Evolutionary conservation across 352 stramenopile genomes (phyloP), one percentile per base, ranked within the genome.

Genomic region (Globisporangium apiculatum): DNA sequence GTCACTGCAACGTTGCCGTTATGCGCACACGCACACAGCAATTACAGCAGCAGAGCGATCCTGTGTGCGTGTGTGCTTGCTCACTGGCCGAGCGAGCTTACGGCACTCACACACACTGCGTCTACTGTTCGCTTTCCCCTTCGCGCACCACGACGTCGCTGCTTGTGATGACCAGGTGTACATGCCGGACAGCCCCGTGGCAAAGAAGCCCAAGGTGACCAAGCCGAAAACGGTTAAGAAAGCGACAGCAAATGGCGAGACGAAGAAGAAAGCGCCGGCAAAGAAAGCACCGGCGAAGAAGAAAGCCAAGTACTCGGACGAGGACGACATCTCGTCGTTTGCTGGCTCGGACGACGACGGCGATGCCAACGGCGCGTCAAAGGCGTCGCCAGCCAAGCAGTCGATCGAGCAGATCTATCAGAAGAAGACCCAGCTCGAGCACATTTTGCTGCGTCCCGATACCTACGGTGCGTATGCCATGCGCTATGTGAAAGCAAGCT

Each of bases 341-440:
- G 67, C 69, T 36, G 66, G 77, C 50, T 72, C 64, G 48, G 74
- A 72, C 54, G 71, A 73, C 12, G 65, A 79, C 48, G 72, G 73
- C n/a, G 66, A 80, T n/a, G 69, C 72, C 7, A 55, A 58, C 3
- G 60, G 59, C 18, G 57, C 61, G 57, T 51, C 31, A 37, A 66
- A 62, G n/a, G 57, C 61, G 47, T 64, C 60, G 40, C 67, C 66
- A 10, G 61, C 67, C 38, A 87, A 86, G 58, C 80, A 83, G 61
- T 83, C 79, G 56, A 87, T 95, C 24, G 86, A 95, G 61, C 80
- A 95, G 67, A 98, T 96, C 50, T 99, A 99, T 71, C 94, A 98
- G 75, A 98, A 99, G 75, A 98, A 98, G 72, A 98, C 95, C 55
- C 97, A 97, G 64, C 66, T 98, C 31, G 92, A 99, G 72, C 97